Evolutionary conservation across 768 basidiomycete species (phyloP).

Genomic region (Tremella mesenterica): DNA sequence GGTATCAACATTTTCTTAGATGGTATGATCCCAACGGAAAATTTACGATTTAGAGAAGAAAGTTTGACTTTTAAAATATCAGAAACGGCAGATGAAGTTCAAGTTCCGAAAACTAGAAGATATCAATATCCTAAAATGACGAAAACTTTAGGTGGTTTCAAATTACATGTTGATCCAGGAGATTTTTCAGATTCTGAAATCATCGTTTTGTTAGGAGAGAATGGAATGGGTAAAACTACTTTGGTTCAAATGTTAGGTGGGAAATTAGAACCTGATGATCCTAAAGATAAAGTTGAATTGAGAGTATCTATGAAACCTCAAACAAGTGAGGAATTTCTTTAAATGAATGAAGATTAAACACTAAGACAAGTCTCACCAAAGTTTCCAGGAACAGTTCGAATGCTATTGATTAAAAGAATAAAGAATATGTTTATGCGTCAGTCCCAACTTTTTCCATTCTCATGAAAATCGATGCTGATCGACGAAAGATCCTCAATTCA

Average conservation of each 20-base stretch:
- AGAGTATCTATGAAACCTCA: conserved; percentile 94
- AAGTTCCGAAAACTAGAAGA: conserved; percentile 75
- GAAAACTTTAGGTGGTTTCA: conserved; percentile 91
- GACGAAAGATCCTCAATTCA: conserved; percentile 78
- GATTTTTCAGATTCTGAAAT: conserved; percentile 98
- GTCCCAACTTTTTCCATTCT: background rate
- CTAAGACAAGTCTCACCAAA: conserved; percentile 65
- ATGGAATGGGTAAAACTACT: conserved; percentile 98
- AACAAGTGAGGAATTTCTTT: conserved; percentile 51
- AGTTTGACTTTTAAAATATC: conserved; percentile 94
- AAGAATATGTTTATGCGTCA: conserved; percentile 82
- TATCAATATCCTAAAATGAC: conserved; percentile 93
- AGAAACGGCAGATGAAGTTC: conserved; percentile 84
- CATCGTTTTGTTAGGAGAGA: conserved; percentile 98
- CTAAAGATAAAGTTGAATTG: conserved; percentile 70
- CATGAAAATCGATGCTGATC: background rate
- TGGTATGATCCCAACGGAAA: conserved; percentile 96
- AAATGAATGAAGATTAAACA: background rate
- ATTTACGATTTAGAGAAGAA: conserved; percentile 93
- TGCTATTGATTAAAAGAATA: conserved; percentile 88
- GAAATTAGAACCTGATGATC: conserved; percentile 69
- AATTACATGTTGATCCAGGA: conserved; percentile 81
- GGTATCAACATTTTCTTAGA: conserved; percentile 99
- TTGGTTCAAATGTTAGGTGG: conserved; percentile 92
- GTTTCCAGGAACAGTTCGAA: conserved; percentile 93